Conservation (phyloP, 2,329 filamentous ascomycete species). For the Ascochyta fabae region DNA sequence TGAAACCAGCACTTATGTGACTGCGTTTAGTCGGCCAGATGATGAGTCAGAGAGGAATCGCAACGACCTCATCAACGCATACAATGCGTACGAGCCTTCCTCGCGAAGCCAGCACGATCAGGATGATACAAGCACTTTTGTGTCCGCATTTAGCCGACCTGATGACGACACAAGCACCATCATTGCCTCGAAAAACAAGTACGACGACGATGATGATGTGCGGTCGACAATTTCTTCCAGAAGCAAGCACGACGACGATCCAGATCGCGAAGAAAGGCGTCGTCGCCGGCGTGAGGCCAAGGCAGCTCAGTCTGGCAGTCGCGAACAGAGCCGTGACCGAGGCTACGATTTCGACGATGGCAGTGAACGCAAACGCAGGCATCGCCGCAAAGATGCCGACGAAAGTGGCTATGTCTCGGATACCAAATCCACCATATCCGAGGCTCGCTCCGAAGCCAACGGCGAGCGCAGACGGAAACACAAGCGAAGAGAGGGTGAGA, state of each 20-base stretch:
- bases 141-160: slow-evolving; percentile 18
- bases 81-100: slow-evolving; percentile 6
- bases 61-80: slow-evolving; percentile 17
- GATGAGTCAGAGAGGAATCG: slow-evolving; percentile 6
- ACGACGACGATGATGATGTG: slow-evolving; percentile 31
- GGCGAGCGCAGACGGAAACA: slow-evolving; percentile 46
- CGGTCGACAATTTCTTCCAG: slow-evolving; percentile 30
- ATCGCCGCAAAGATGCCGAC: slow-evolving; percentile 45
- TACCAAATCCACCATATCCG: slow-evolving; percentile 48
- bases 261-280: slow-evolving; percentile 40
- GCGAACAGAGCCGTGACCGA: slow-evolving; percentile 47
- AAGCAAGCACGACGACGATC: slow-evolving; percentile 38
- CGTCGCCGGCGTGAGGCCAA: slow-evolving; percentile 31
- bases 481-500: slow-evolving; percentile 40
- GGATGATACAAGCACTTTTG: slow-evolving; percentile 18
- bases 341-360: slow-evolving; percentile 42
- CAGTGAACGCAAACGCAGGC: slow-evolving; percentile 39
- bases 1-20: slow-evolving; percentile 18
- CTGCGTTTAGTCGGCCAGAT: slow-evolving; percentile 14
- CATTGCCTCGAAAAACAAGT: slow-evolving; percentile 34
- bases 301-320: slow-evolving; percentile 21
- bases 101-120: slow-evolving; percentile 19
- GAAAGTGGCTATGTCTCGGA: slow-evolving; percentile 51
- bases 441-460: slow-evolving; percentile 45
- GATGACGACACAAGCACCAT: slow-evolving; percentile 35